Evolutionary conservation across 805 yeast genomes (phyloP), one percentile per base, ranked within the genome.

Genomic region (Priceomyces melissophilus): DNA sequence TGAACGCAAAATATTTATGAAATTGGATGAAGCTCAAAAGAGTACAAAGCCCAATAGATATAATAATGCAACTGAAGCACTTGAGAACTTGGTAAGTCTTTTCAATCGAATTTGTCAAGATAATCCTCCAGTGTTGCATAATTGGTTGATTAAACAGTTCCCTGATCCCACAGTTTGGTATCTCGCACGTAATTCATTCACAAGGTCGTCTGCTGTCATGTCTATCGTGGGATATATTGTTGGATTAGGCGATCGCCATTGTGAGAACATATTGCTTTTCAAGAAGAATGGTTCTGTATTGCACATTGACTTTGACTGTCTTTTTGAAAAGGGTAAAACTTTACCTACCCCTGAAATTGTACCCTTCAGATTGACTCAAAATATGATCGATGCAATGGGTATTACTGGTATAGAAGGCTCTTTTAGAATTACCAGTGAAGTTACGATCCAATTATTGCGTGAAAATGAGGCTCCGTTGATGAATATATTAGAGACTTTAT

Each of bases 241-340:
- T 20, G 99, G 99, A 7, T 72, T 93, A 37, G 99, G 99, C 16
- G 99, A 93, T 61, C 73, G 99, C 30, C 99, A 93, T 58, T 85
- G 96, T 50, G 99, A 93, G 55, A 93, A 93, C 55, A 79, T 93
- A 14, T 63, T 93, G 40, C 67, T 91, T 30, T 76, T 82, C 52
- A 82, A 83, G 45, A 76, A 72, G 32, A 76, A 82, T 3, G 99
- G 99, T 1, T 80, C 79, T 7, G 79, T 88, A 0, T 63, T 93
- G 46, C 99, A 93, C 60, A 97, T 93, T 41, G 99, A 95, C 63
- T 93, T 93, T 61, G 98, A 95, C 57, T 91, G 98, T 66, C 68
- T 93, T 32, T 93, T 95, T 55, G 98, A 91, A 43, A 93, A 91
- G 57, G 87, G 86, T 16, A 64, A 82, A 23, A 81, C 82, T 2